phyloP scores from a whole-genome alignment of 305 asterid genomes.

The Solanum aculeatissimum region DNA sequence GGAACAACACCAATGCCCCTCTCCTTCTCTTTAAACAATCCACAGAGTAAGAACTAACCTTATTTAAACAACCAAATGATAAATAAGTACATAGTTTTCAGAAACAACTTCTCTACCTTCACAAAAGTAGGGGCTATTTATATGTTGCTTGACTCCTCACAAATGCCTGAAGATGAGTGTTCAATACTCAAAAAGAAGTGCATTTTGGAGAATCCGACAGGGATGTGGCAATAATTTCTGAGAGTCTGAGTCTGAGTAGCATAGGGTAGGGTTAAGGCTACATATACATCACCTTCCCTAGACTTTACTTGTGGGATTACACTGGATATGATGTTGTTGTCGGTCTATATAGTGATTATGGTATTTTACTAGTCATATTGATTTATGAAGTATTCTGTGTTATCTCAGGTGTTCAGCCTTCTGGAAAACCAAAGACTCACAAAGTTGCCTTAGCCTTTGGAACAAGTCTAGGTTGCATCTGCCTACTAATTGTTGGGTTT shows the following conservation, averaged over 20 bases:
- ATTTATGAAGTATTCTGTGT: neutral
- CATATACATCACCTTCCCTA: neutral
- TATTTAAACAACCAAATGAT: neutral
- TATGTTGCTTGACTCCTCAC: too few relatives aligned
- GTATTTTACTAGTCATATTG: neutral
- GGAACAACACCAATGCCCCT: conserved; percentile 60
- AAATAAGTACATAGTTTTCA: neutral
- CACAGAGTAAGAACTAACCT: conserved; percentile 40
- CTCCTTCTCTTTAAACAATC: conserved; percentile 29
- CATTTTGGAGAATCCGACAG: too few relatives aligned
- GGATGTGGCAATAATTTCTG: too few relatives aligned
- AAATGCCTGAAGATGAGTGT: too few relatives aligned
- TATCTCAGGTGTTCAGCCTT: conserved; percentile 26
- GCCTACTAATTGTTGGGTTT: conserved; percentile 55
- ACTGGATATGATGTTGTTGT: neutral
- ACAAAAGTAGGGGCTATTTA: neutral
- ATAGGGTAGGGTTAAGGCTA: neutral
- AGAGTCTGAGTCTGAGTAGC: too few relatives aligned
- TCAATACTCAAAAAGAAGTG: too few relatives aligned
- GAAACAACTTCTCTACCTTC: neutral
- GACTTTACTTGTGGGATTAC: neutral
- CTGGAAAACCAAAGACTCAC: conserved; percentile 28
- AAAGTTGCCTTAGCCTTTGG: conserved; percentile 67
- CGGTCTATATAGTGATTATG: neutral
- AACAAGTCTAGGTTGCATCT: conserved; percentile 74